phyloP scores from a whole-genome alignment of 805 yeast genomes.

The Metschnikowia vanudenii region DNA sequence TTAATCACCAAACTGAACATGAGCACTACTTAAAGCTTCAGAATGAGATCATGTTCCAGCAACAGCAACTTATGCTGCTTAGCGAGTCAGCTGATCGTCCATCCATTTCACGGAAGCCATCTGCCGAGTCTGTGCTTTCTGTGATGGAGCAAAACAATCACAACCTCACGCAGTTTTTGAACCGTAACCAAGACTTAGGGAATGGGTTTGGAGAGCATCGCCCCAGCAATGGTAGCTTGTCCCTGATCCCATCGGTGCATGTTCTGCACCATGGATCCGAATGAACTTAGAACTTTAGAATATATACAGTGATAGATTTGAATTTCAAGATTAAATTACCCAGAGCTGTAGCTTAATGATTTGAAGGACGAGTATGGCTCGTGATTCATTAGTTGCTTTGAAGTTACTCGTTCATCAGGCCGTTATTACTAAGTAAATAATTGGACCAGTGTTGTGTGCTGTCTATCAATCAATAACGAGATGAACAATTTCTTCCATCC shows the following conservation, averaged over 20 bases:
- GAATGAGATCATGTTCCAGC: conserved; percentile 37
- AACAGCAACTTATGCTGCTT: conserved; percentile 30
- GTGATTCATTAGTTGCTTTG: no score
- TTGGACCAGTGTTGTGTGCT: no score
- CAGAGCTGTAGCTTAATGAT: not conserved
- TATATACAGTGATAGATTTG: not conserved
- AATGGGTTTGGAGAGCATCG: conserved; percentile 11
- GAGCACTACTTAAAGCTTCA: conserved; percentile 38
- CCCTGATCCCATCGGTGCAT: conserved; percentile 17
- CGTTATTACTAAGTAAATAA: no score
- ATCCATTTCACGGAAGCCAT: conserved; percentile 16
- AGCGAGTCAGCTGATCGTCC: conserved; percentile 13
- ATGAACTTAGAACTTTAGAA: not conserved
- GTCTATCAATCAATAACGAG: no score
- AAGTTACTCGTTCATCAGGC: no score
- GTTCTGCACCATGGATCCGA: conserved; percentile 16
- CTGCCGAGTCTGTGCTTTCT: conserved; percentile 18
- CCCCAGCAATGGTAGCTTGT: conserved; percentile 10
- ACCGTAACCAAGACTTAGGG: conserved; percentile 16
- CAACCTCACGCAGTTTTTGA: conserved; percentile 16
- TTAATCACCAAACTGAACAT: conserved; percentile 29
- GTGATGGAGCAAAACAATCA: conserved; percentile 15
- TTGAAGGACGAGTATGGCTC: no score
- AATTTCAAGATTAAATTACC: not conserved
- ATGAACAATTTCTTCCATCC: no score